phyloP scores from a whole-genome alignment of 371 early-diverging fungal species.

The Mucor velutinosus region DNA sequence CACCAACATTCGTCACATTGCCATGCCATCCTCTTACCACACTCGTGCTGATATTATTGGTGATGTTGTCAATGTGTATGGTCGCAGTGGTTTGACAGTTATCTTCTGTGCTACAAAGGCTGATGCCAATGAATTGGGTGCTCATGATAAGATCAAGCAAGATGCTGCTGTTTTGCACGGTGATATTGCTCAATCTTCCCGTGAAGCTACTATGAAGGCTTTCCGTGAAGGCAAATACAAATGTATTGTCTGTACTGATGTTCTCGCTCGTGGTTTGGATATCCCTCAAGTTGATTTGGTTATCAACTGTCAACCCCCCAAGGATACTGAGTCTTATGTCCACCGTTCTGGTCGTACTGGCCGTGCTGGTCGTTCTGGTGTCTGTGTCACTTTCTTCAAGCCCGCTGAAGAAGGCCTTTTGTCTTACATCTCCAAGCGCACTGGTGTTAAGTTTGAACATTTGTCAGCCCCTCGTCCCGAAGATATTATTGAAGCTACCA shows the following conservation, averaged over 20 bases:
- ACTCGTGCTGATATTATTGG: constrained; percentile 78
- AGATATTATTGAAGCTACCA: constrained; percentile 83
- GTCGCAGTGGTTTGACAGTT: constrained; percentile 79
- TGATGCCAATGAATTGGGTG: constrained; percentile 87
- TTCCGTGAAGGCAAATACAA: constrained; percentile 87
- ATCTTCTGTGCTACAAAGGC: constrained; percentile 93
- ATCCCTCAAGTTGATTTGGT: constrained; percentile 97
- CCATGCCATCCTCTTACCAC: constrained; percentile 81
- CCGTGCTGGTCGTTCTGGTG: constrained; percentile 91
- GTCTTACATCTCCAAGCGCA: constrained; percentile 70
- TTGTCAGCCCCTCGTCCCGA: constrained; percentile 87
- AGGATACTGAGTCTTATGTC: constrained; percentile 92
- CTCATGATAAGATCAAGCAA: constrained; percentile 75
- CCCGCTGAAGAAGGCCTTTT: constrained; percentile 80
- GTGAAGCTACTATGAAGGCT: constrained; percentile 86
- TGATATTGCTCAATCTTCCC: constrained; percentile 87
- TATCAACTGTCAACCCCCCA: constrained; percentile 96
- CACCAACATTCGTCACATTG: constrained; percentile 76
- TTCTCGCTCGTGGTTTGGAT: constrained; percentile 97
- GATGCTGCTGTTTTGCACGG: constrained; percentile 94
- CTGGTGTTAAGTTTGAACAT: constrained; percentile 80
- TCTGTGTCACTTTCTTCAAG: constrained; percentile 92
- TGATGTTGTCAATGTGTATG: constrained; percentile 87
- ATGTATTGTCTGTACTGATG: constrained; percentile 93
- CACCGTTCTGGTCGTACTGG: constrained; percentile 99